Percentiles rank a stretch among this genome's conserved stretches.
These are phyloP conservation scores for Umbelopsis ramanniana DNA, from an alignment of 192 early-diverging fungal species.

Conservation along the genomic window DNA sequence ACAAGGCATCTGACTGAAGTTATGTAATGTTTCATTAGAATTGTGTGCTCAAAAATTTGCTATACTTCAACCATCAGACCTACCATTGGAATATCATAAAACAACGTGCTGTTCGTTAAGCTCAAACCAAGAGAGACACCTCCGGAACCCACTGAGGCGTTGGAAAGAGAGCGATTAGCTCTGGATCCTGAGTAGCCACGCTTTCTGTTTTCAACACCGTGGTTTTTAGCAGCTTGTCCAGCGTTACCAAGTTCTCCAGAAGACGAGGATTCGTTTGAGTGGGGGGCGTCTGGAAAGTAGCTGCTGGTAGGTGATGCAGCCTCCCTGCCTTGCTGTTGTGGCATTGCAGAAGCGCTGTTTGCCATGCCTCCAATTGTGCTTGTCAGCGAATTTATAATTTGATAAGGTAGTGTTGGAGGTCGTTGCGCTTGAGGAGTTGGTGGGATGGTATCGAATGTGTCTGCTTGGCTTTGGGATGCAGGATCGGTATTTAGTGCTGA, in stretches of 20 bases:
- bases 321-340: neutral
- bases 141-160: neutral
- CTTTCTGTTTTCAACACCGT: neutral
- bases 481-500: neutral
- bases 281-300: neutral
- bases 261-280: neutral
- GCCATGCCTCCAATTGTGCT: conserved; percentile 1
- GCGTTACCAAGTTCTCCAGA: neutral
- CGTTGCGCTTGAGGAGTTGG: conserved; percentile 10
- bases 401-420: neutral
- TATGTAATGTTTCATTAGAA: no score
- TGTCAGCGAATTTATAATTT: neutral
- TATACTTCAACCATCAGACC: neutral
- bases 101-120: conserved; percentile 41
- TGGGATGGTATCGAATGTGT: conserved; percentile 17
- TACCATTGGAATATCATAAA: conserved; percentile 59
- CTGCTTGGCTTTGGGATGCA: neutral
- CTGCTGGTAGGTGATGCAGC: neutral
- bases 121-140: conserved; percentile 29
- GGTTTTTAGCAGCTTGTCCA: neutral
- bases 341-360: neutral
- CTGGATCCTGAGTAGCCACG: neutral
- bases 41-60: no score
- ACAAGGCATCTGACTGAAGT: conserved; percentile 47
- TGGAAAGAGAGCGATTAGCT: neutral